phyloP scores from a whole-genome alignment of 192 early-diverging fungal species.

The Entomortierella chlamydospora region DNA sequence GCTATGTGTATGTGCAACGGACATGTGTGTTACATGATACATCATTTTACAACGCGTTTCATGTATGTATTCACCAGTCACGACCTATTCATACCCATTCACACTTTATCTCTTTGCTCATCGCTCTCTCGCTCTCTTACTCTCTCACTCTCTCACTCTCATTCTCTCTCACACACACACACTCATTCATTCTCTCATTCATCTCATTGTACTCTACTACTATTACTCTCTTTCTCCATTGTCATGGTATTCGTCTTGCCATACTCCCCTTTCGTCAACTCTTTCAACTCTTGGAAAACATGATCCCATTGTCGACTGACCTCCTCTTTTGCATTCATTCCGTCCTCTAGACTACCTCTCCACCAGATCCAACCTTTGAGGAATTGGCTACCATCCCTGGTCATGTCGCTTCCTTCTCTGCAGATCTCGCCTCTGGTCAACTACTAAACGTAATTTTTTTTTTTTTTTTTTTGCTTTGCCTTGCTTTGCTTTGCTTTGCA shows the following conservation, averaged over 20 bases:
- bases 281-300: too few species aligned
- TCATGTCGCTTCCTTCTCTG: conserved; percentile 50
- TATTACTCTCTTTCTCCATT: too few species aligned
- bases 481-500: too few species aligned
- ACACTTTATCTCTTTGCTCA: too few species aligned
- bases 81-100: background rate
- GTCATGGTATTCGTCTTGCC: too few species aligned
- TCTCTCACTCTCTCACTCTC: background rate
- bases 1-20: too few species aligned
- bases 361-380: conserved; percentile 52
- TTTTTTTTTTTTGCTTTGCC: too few species aligned
- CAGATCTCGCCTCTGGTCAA: conserved; percentile 47
- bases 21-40: too few species aligned
- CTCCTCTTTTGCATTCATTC: background rate
- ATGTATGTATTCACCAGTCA: background rate
- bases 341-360: conserved; percentile 41
- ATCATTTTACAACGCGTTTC: too few species aligned
- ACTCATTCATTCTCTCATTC: background rate
- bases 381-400: conserved; percentile 49
- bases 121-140: background rate
- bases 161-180: background rate
- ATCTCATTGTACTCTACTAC: too few species aligned
- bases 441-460: conserved; percentile 40
- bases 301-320: too few species aligned
- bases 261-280: too few species aligned